Conservation (phyloP, 2,329 filamentous ascomycete species). For the Ophiobolus disseminans region DNA sequence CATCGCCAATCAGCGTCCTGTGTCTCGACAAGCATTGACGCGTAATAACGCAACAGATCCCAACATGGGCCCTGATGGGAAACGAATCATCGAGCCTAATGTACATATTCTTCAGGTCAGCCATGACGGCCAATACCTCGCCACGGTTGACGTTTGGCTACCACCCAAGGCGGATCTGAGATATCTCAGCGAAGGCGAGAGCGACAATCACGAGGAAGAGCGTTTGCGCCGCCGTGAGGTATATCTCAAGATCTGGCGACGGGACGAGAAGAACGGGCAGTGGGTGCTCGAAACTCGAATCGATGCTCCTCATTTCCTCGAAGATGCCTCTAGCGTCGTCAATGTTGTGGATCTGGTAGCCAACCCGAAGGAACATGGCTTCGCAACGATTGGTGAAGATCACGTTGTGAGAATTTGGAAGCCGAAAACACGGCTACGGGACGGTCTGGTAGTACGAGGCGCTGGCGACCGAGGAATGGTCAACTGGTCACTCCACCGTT, state of each 20-base stretch:
- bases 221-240: conserved; percentile 68
- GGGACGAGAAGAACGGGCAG: conserved; percentile 58
- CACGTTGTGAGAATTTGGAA: conserved; percentile 80
- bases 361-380: conserved; percentile 72
- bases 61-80: conserved; percentile 75
- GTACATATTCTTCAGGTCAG: conserved; percentile 79
- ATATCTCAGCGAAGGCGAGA: conserved; percentile 56
- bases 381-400: conserved; percentile 86
- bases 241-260: conserved; percentile 90
- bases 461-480: conserved; percentile 61
- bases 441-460: conserved; percentile 70
- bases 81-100: conserved; percentile 76
- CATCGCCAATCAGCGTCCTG: conserved; percentile 75
- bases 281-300: conserved; percentile 84
- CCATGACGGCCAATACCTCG: conserved; percentile 84
- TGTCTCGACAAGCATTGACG: conserved; percentile 86
- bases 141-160: conserved; percentile 89
- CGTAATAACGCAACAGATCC: conserved; percentile 85
- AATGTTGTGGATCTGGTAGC: conserved; percentile 75
- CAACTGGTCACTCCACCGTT: conserved; percentile 75
- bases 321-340: conserved; percentile 57
- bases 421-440: conserved; percentile 71
- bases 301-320: conserved; percentile 75
- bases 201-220: conserved; percentile 52
- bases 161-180: conserved; percentile 74